phyloP scores from a whole-genome alignment of 202 grass and related monocot species.

The Panicum virgatum region DNA sequence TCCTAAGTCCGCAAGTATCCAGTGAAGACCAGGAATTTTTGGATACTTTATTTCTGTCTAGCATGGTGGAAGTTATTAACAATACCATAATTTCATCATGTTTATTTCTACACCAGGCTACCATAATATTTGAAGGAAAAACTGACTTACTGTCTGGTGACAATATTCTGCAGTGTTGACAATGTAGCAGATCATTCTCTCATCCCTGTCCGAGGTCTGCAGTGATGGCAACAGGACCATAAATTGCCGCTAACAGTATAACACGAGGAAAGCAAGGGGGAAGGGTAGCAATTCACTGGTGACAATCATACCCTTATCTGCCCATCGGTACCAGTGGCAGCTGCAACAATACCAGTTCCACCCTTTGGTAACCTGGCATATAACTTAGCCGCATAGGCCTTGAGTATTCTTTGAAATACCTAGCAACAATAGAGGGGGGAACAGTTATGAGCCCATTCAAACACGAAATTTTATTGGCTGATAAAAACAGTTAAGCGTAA shows the following conservation, averaged over 20 bases:
- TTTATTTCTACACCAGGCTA: slow-evolving; percentile 22
- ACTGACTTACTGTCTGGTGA: slow-evolving; percentile 83
- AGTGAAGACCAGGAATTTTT: slow-evolving; percentile 21
- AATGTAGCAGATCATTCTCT: slow-evolving; percentile 99
- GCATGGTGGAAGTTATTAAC: background rate
- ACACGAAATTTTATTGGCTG: slow-evolving; percentile 3
- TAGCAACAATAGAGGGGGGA: slow-evolving; percentile 28
- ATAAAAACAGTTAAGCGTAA: slow-evolving; percentile 6
- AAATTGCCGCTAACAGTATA: slow-evolving; percentile 27
- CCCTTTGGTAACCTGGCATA: slow-evolving; percentile 90
- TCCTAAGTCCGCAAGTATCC: background rate
- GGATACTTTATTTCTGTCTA: slow-evolving; percentile 18
- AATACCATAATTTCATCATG: slow-evolving; percentile 11
- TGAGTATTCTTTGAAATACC: slow-evolving; percentile 99
- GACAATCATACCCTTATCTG: slow-evolving; percentile 75
- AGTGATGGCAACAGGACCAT: slow-evolving; percentile 40
- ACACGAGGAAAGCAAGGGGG: slow-evolving; percentile 24
- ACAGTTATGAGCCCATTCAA: slow-evolving; percentile 18
- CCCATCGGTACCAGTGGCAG: slow-evolving; percentile 94
- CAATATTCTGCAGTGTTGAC: slow-evolving; percentile 99
- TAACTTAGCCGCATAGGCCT: slow-evolving; percentile 87
- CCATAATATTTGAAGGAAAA: slow-evolving; percentile 23
- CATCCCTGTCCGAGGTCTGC: slow-evolving; percentile 94
- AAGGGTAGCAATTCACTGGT: slow-evolving; percentile 6
- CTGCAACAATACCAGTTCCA: slow-evolving; percentile 93